Evolutionary conservation across 306 rosid species (phyloP).

Genomic region (Pterocarpus santalinus): DNA sequence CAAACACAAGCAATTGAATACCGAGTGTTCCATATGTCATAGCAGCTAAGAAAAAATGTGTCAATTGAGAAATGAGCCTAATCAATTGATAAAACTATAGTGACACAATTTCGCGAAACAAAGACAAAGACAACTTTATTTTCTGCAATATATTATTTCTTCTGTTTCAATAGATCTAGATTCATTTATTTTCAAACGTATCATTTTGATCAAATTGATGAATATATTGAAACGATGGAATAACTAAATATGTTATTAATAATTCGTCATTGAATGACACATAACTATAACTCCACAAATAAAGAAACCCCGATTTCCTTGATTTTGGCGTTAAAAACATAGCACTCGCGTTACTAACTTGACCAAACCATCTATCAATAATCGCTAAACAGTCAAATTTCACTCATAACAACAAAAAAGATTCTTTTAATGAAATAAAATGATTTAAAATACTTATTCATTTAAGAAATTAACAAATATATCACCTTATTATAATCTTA

Average conservation of each 20-base stretch:
- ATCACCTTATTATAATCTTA: no score
- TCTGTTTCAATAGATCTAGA: no score
- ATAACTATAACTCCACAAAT: background rate
- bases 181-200: no score
- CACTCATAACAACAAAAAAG: background rate
- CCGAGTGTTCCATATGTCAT: background rate
- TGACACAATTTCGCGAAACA: background rate
- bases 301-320: background rate
- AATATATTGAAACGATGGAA: no score
- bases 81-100: background rate
- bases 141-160: background rate
- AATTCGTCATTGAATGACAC: conserved; percentile 2
- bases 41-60: background rate
- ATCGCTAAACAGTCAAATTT: conserved; percentile 7
- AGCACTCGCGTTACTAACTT: conserved; percentile 9
- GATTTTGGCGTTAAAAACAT: background rate
- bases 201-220: no score
- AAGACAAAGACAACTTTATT: background rate
- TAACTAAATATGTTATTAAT: background rate
- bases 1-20: background rate
- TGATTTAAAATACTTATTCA: no score
- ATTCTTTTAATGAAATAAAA: no score
- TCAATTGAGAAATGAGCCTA: background rate
- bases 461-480: no score
- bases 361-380: background rate